phyloP scores from a whole-genome alignment of 169 alveolate species.

The Amoebophrya sp. region DNA sequence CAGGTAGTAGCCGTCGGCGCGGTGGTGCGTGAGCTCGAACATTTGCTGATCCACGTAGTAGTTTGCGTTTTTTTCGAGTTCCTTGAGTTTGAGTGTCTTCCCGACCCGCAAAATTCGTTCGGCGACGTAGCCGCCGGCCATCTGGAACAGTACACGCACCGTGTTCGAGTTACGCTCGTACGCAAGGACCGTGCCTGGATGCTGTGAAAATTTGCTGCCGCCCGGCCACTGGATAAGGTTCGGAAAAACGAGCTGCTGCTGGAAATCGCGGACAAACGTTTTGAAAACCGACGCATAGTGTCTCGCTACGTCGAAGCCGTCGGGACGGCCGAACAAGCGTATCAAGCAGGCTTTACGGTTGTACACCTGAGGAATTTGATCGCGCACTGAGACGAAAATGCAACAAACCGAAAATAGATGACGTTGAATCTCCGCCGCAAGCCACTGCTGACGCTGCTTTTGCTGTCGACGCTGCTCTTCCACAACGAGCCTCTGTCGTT shows the following conservation, averaged over 20 bases:
- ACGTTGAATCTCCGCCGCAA: too few relatives aligned
- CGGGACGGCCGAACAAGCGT: background rate
- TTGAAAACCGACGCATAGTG: background rate
- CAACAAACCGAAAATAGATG: background rate
- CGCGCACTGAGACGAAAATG: background rate
- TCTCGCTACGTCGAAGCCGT: too few relatives aligned
- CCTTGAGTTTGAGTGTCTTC: background rate
- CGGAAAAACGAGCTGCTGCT: background rate
- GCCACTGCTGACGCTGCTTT: too few relatives aligned
- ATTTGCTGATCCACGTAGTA: background rate
- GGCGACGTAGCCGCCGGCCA: background rate
- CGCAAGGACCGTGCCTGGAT: background rate
- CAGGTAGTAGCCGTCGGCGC: constrained; percentile 23
- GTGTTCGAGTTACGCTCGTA: background rate
- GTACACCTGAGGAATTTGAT: background rate
- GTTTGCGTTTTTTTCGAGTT: background rate
- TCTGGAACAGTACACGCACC: background rate
- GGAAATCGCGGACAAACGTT: background rate
- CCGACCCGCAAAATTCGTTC: constrained; percentile 9
- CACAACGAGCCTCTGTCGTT: too few relatives aligned
- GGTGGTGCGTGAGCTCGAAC: background rate
- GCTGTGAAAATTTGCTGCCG: background rate
- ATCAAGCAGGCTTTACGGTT: background rate
- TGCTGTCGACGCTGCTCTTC: too few relatives aligned
- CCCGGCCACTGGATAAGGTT: background rate